Conservation (phyloP, 2,329 filamentous ascomycete species). For the Nothophaeocryptopus gaeumannii region DNA sequence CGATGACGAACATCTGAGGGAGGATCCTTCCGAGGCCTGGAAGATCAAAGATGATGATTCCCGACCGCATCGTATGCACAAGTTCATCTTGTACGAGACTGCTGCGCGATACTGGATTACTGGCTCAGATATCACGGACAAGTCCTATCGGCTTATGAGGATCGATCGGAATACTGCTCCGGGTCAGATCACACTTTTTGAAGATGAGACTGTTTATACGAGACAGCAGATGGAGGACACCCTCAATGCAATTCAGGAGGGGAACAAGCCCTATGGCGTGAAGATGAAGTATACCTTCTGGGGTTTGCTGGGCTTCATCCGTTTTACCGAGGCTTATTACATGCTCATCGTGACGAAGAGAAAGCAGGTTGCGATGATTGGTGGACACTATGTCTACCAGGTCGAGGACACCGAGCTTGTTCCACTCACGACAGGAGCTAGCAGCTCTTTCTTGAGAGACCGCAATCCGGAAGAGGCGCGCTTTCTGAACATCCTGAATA, state of each 20-base stretch:
- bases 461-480: conserved; percentile 84
- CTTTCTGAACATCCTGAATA: conserved; percentile 84
- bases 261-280: conserved; percentile 86
- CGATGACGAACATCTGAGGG: conserved; percentile 25
- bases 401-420: conserved; percentile 91
- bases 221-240: conserved; percentile 89
- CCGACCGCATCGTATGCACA: conserved; percentile 66
- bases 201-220: conserved; percentile 93
- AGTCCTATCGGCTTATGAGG: conserved; percentile 85
- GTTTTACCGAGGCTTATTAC: conserved; percentile 93
- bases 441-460: conserved; percentile 70
- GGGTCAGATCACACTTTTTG: conserved; percentile 76
- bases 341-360: conserved; percentile 97
- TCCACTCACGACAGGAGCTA: conserved; percentile 70
- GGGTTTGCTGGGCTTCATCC: conserved; percentile 92
- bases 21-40: conserved; percentile 9
- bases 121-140: conserved; percentile 85
- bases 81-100: conserved; percentile 96
- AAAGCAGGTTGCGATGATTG: conserved; percentile 92
- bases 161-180: conserved; percentile 84
- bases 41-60: conserved; percentile 19
- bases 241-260: conserved; percentile 91
- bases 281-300: conserved; percentile 86
- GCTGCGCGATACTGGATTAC: conserved; percentile 91
- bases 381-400: conserved; percentile 93